These are phyloP conservation scores for Erodium maritimum DNA, from an alignment of 345 rosid species.

Conservation along the genomic window DNA sequence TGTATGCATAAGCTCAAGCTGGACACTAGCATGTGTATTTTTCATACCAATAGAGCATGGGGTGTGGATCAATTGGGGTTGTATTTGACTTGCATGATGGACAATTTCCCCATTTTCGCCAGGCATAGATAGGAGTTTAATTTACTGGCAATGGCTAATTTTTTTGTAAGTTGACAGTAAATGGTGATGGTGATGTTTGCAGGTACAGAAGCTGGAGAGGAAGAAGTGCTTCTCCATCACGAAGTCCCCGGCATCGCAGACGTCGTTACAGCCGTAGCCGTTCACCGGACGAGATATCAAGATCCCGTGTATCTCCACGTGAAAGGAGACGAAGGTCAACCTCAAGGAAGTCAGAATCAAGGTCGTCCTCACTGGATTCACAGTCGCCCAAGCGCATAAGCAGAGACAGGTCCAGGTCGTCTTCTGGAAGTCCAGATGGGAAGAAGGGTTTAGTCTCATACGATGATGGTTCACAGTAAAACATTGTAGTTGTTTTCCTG, in stretches of 20 bases:
- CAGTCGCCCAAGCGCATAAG: constrained; percentile 39
- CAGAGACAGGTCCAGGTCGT: constrained; percentile 45
- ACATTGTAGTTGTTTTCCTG: too few species aligned
- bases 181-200: constrained; percentile 7
- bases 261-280: constrained; percentile 44
- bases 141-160: too few species aligned
- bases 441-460: constrained; percentile 63
- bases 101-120: too few species aligned
- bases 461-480: constrained; percentile 51
- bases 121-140: too few species aligned
- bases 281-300: constrained; percentile 38
- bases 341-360: constrained; percentile 39
- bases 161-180: not conserved
- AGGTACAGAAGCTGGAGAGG: constrained; percentile 71
- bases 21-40: not conserved
- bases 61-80: too few species aligned
- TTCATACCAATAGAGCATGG: not conserved
- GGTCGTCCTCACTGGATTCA: constrained; percentile 34
- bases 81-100: too few species aligned
- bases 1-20: too few species aligned
- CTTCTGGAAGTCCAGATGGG: constrained; percentile 47
- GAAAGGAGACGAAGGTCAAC: constrained; percentile 38
- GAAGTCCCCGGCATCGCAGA: constrained; percentile 40
- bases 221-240: constrained; percentile 52
- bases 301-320: constrained; percentile 27